phyloP scores from a whole-genome alignment of 257 asterid species.

The Ballota nigra region DNA sequence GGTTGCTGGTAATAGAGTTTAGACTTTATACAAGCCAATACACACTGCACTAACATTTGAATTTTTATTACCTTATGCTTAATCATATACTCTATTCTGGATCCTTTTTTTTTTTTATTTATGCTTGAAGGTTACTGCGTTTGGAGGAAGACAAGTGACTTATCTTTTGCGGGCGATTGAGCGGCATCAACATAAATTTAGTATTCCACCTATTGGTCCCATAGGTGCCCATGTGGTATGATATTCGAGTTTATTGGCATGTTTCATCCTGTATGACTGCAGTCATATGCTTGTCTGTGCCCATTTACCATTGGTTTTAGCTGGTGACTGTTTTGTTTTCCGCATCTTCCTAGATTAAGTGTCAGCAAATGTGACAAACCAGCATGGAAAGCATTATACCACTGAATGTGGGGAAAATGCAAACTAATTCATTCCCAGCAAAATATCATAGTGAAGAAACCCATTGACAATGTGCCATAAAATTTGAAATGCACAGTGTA shows the following conservation, averaged over 20 bases:
- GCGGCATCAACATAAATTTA: conserved; percentile 63
- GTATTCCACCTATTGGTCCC: conserved; percentile 89
- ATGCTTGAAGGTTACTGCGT: conserved; percentile 74
- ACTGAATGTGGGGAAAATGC: neutral
- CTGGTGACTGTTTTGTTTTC: neutral
- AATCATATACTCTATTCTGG: neutral
- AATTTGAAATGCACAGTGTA: too few relatives aligned
- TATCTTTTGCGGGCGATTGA: conserved; percentile 72
- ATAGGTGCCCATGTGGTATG: conserved; percentile 92
- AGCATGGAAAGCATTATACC: conserved; percentile 10
- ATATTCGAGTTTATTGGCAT: conserved; percentile 8
- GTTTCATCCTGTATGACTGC: conserved; percentile 14
- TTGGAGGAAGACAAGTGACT: conserved; percentile 75
- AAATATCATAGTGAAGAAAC: neutral
- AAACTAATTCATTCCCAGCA: conserved; percentile 2
- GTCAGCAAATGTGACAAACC: neutral
- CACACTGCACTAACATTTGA: neutral
- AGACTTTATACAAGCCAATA: too few relatives aligned
- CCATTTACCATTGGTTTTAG: neutral
- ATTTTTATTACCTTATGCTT: conserved; percentile 10
- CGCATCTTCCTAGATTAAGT: neutral
- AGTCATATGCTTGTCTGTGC: conserved; percentile 7
- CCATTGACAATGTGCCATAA: neutral
- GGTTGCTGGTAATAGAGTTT: too few relatives aligned
- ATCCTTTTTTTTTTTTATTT: conserved; percentile 18